Percentiles rank a stretch among this genome's conserved stretches.
Evolutionary conservation across 306 rosid species (phyloP).

Genomic region (Quercus rubra): DNA sequence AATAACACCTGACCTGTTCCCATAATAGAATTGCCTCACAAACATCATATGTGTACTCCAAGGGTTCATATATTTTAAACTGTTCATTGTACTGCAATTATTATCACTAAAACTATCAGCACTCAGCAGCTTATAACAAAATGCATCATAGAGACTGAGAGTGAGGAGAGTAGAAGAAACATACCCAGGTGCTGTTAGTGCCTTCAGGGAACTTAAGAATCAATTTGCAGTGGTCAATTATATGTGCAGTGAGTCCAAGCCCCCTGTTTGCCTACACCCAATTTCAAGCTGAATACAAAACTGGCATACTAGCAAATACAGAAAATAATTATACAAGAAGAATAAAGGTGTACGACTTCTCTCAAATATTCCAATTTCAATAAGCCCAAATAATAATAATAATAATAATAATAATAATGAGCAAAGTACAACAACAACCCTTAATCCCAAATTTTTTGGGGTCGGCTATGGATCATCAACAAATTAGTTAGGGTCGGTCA

Average conservation of each 20-base stretch:
- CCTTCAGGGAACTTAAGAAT: constrained; percentile 78
- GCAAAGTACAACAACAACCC: background rate
- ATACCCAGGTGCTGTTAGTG: constrained; percentile 97
- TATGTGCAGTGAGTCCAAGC: constrained; percentile 88
- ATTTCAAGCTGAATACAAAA: constrained; percentile 18
- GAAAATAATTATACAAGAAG: background rate
- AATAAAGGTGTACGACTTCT: background rate
- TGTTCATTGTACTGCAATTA: constrained; percentile 78
- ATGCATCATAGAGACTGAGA: background rate
- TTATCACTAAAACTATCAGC: constrained; percentile 20
- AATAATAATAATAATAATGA: too few species aligned
- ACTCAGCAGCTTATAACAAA: constrained; percentile 2
- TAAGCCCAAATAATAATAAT: too few species aligned
- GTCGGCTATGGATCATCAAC: too few species aligned
- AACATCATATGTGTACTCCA: constrained; percentile 71
- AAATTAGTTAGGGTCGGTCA: too few species aligned
- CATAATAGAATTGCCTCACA: constrained; percentile 84
- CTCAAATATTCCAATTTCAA: background rate
- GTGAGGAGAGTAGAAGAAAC: constrained; percentile 24
- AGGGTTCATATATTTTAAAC: constrained; percentile 79
- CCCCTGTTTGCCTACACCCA: constrained; percentile 83
- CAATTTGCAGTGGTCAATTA: constrained; percentile 77
- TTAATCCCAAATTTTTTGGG: too few species aligned
- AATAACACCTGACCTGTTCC: constrained; percentile 78
- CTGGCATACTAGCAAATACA: background rate